These are phyloP conservation scores for Aspergillus sclerotioniger DNA, from an alignment of 495 filamentous ascomycete species.

Conservation along the genomic window DNA sequence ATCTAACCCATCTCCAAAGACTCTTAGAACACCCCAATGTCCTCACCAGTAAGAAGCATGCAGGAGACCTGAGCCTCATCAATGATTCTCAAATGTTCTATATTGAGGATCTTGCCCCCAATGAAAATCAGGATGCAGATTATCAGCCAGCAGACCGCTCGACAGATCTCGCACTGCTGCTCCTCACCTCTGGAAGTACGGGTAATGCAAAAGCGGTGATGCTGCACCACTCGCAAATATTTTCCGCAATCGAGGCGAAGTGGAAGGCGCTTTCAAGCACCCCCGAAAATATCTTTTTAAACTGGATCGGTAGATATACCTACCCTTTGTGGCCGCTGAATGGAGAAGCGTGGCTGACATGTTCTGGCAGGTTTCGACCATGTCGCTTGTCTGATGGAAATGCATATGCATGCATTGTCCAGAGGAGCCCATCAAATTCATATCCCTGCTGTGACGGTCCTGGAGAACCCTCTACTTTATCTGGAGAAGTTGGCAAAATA, in stretches of 20 bases:
- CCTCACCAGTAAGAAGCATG: background rate
- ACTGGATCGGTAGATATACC: background rate
- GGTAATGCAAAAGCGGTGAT: background rate
- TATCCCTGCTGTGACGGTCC: background rate
- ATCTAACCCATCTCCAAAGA: background rate
- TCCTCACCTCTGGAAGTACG: background rate
- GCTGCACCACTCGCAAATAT: background rate
- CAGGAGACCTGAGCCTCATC: background rate
- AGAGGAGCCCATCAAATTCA: background rate
- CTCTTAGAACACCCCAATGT: background rate
- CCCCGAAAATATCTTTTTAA: slow-evolving; percentile 24
- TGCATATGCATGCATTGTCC: background rate
- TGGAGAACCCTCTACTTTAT: background rate
- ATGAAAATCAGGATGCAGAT: background rate
- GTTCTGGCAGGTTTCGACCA: background rate
- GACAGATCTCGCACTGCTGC: background rate
- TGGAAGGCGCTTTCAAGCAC: no score
- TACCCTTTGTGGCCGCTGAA: background rate
- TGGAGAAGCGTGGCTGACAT: background rate
- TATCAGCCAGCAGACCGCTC: background rate
- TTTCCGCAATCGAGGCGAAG: background rate
- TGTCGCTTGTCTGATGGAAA: background rate
- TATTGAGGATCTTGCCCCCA: background rate
- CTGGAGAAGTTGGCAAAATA: background rate
- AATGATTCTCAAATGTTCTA: background rate